Base-by-base conservation (phyloP, 2,329 filamentous ascomycete species). In the Ceratocystis eucalypticola region DNA sequence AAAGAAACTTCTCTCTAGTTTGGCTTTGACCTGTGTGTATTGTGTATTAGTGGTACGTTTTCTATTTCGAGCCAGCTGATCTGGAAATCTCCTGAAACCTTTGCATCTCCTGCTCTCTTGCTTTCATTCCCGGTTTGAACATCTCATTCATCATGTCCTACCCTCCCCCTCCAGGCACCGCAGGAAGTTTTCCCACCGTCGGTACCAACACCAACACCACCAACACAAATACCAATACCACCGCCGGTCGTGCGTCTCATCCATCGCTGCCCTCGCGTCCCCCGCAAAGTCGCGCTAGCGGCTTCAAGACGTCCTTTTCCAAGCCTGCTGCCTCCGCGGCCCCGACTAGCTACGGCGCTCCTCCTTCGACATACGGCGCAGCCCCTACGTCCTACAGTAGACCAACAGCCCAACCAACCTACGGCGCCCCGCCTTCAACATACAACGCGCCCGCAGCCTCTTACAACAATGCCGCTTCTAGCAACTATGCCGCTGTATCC, bases 91-190 rank as follows among this genome's bases (percentile, higher is more conserved):
- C 53, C 10, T 12, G 10, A 28, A 57, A 57, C 28, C 53, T 57
- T 57, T 30, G 22, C 28, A 28, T 33, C 53, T 57, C 53, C 41
- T 46, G 25, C 41, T 46, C 8, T 50, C 6, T 50, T 50, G 46
- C 22, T 53, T 59, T 37, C 8, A 12, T 10, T 12, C 37, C 37
- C 37, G 55, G 53, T n/a, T 28, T 41, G 64, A 65, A 65, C 64
- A 59, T 44, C 72, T 77, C 80, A 77, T 85, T 85, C 83, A 86
- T 85, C 82, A 93, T 93, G 89, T 87, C 88, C 78, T 90, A 90
- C 82, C 87, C 88, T 77, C 87, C 87, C 74, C 88, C 88, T 88
- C 88, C 89, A 90, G 88, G 88, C 84, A 78, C 84, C 76, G 75
- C 80, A 75, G 72, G 68, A 65, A 62, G 74, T 72, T 76, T 77